phyloP scores from a whole-genome alignment of 441 rosid species.

The Bocquillonia castaneifolia region DNA sequence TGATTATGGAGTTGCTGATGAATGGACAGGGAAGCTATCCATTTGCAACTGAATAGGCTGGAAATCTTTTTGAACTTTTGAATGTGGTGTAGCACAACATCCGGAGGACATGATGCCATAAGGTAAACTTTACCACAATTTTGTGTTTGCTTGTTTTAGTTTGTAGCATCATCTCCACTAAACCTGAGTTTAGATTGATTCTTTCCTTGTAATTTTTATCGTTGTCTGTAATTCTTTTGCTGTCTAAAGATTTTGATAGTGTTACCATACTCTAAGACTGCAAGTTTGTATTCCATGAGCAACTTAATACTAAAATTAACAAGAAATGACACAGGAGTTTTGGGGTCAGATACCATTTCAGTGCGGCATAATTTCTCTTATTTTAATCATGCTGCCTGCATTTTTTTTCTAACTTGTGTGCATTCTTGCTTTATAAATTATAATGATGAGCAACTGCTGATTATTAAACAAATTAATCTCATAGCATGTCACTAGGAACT shows the following conservation, averaged over 20 bases:
- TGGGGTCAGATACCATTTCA: not conserved
- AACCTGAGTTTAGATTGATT: not conserved
- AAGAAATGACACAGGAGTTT: not conserved
- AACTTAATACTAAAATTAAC: constrained; percentile 1
- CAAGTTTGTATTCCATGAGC: not conserved
- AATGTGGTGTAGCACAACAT: constrained; percentile 20
- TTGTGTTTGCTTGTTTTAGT: not conserved
- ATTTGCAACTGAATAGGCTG: constrained; percentile 47
- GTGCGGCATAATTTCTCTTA: not conserved
- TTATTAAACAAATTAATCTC: not conserved
- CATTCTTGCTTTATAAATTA: not conserved
- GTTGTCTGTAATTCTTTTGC: constrained; percentile 18
- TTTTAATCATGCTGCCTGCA: not conserved
- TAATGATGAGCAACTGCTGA: not conserved
- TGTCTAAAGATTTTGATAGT: not conserved
- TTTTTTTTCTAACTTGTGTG: not conserved
- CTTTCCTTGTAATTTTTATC: constrained; percentile 10
- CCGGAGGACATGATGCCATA: constrained; percentile 20
- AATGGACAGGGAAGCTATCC: constrained; percentile 54
- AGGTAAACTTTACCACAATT: constrained; percentile 33
- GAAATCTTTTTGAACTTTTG: constrained; percentile 20
- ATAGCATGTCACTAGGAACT: not conserved
- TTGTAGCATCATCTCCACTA: not conserved
- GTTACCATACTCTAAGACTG: not conserved
- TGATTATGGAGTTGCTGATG: constrained; percentile 78